Percentiles rank a stretch among this genome's conserved stretches.
Conservation (phyloP, 75 land plant genomes). For the Sequoia sempervirens region DNA sequence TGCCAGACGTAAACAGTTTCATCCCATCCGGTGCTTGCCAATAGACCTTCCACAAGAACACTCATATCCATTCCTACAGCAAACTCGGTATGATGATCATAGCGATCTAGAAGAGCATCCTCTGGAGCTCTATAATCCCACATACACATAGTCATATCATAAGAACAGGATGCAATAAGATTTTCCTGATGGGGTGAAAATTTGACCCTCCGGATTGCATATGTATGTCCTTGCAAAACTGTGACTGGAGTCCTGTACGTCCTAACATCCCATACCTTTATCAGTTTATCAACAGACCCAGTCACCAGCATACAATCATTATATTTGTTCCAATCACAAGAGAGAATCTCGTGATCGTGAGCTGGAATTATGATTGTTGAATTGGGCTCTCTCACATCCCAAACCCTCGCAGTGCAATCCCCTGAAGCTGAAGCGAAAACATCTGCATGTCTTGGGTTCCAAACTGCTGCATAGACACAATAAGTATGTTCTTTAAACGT, state of each 20-base stretch:
- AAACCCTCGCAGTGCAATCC: slow-evolving; percentile 77
- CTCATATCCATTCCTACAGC: slow-evolving; percentile 93
- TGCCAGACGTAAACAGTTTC: slow-evolving; percentile 95
- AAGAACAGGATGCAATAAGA: slow-evolving; percentile 74
- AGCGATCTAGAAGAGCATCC: slow-evolving; percentile 63
- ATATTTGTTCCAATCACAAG: slow-evolving; percentile 98
- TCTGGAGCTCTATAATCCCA: slow-evolving; percentile 86
- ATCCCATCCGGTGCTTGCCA: slow-evolving; percentile 96
- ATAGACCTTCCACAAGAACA: slow-evolving; percentile 78
- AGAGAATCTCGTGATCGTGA: slow-evolving; percentile 75
- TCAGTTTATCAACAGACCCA: slow-evolving; percentile 77
- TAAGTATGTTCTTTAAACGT: slow-evolving; percentile 88
- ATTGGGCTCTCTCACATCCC: slow-evolving; percentile 85
- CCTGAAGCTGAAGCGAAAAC: slow-evolving; percentile 93
- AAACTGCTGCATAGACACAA: slow-evolving; percentile 75
- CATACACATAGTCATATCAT: slow-evolving; percentile 88
- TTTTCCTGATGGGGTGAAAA: slow-evolving; percentile 80
- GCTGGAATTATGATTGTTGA: slow-evolving; percentile 79
- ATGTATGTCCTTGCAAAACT: slow-evolving; percentile 71
- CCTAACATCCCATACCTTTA: slow-evolving; percentile 88
- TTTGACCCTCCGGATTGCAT: slow-evolving; percentile 76
- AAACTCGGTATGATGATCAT: slow-evolving; percentile 94
- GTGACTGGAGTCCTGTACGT: slow-evolving; percentile 62
- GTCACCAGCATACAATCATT: slow-evolving; percentile 71
- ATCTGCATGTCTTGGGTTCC: slow-evolving; percentile 94